Percentiles rank a stretch among this genome's conserved stretches.
These are phyloP conservation scores for Lepidium aucheri DNA, from an alignment of 345 rosid species.

Conservation along the genomic window DNA sequence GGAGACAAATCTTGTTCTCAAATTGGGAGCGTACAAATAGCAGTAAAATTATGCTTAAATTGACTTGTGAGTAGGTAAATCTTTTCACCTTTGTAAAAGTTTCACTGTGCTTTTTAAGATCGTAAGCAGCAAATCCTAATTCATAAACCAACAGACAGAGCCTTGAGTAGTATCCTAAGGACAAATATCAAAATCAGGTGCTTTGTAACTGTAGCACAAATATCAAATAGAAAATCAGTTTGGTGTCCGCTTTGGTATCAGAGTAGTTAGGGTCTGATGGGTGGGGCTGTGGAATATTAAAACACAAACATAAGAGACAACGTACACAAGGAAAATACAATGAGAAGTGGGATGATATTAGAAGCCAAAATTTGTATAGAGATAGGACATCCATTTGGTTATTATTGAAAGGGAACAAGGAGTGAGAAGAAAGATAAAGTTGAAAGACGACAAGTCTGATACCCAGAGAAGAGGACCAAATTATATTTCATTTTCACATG, in stretches of 20 bases:
- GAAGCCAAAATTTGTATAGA: not conserved
- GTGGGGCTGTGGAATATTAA: not conserved
- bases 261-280: not conserved
- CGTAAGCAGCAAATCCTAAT: not conserved
- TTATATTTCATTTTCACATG: not conserved
- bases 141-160: not conserved
- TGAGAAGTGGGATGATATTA: not conserved
- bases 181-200: not conserved
- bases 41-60: not conserved
- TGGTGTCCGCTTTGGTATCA: not conserved
- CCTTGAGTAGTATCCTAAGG: not conserved
- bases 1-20: not conserved
- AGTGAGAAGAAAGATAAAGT: not conserved
- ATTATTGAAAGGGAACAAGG: not conserved
- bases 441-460: not conserved
- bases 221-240: not conserved
- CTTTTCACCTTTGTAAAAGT: not conserved
- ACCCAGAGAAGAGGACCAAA: not conserved
- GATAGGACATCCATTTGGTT: not conserved
- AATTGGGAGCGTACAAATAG: not conserved
- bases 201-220: not conserved
- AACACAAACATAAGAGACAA: not conserved
- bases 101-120: not conserved
- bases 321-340: not conserved
- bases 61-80: not conserved